Evolutionary conservation across 1,139 yeast genomes (phyloP), one percentile per base, ranked within the genome.

Genomic region (Scheffersomyces quercinus): DNA sequence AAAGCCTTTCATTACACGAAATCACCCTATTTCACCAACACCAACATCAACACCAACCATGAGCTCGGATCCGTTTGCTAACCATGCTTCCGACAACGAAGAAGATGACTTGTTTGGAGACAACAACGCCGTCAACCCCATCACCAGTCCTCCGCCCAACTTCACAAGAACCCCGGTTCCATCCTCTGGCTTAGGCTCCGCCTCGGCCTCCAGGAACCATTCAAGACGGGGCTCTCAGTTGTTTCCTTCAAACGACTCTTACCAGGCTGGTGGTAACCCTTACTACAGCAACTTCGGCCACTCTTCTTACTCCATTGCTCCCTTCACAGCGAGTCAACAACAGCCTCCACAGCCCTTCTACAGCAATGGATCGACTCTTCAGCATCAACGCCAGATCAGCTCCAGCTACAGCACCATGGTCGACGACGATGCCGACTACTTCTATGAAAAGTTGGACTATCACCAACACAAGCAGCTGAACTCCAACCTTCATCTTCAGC

Each of bases 331-430:
- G 5, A 10, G 4, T 20, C 35, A 31, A 14, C 11, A 10, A n/a
- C 34, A 31, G 34, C 35, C 15, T 10, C 35, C 37, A 5, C 42
- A 35, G 31, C 39, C 12, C 15, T 13, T 28, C 24, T 29, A 29
- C 39, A 35, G 16, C 37, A 15, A 26, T 12, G 20, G 13, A 3
- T 29, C 15, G 13, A 26, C 15, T n/a, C 13, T 29, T 8, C 35
- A 31, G 12, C 47, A 43, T 32, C 42, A 44, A 39, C 56, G 51
- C 31, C 48, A 49, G 33, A 40, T 56, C 28, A 47, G 50, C 29
- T 51, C 59, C 10, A 48, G 53, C 20, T 50, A 56, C 42, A 56
- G 61, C 46, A 56, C 65, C 16, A 49, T 60, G 37, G 60, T 56
- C 6, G 63, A 59, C 37, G 62, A 59, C 28, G 64, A 54, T 10